Conservation (phyloP, 176 grass and related monocot species). For the Oryza punctata region DNA sequence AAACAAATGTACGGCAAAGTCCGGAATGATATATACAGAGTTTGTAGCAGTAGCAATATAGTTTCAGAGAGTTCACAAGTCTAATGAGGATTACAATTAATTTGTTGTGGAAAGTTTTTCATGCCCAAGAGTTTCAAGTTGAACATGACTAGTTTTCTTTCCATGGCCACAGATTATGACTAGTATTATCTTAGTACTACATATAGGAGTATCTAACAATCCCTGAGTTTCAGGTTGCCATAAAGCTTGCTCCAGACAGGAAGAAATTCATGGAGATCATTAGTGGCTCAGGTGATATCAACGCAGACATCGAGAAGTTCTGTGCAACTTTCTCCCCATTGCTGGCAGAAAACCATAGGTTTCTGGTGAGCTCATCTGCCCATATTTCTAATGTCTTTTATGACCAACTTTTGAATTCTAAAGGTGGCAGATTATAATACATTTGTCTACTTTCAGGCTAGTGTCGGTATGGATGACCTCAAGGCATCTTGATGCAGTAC, state of each 20-base stretch:
- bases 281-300: slow-evolving; percentile 62
- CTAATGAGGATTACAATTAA: background rate
- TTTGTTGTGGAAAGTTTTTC: background rate
- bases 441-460: slow-evolving; percentile 48
- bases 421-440: background rate
- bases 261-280: slow-evolving; percentile 92
- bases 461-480: slow-evolving; percentile 70
- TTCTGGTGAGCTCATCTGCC: slow-evolving; percentile 50
- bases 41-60: background rate
- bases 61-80: background rate
- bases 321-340: slow-evolving; percentile 60
- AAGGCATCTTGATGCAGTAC: slow-evolving; percentile 60
- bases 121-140: background rate
- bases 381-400: background rate
- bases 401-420: background rate
- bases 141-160: background rate
- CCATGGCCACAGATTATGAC: background rate
- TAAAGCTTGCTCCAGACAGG: slow-evolving; percentile 79
- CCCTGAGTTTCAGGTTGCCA: slow-evolving; percentile 56
- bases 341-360: slow-evolving; percentile 75
- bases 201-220: background rate
- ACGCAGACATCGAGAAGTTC: slow-evolving; percentile 70
- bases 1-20: background rate
- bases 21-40: background rate
- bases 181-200: background rate